Conservation (phyloP, 768 basidiomycete species). For the Tricholomella constricta region DNA sequence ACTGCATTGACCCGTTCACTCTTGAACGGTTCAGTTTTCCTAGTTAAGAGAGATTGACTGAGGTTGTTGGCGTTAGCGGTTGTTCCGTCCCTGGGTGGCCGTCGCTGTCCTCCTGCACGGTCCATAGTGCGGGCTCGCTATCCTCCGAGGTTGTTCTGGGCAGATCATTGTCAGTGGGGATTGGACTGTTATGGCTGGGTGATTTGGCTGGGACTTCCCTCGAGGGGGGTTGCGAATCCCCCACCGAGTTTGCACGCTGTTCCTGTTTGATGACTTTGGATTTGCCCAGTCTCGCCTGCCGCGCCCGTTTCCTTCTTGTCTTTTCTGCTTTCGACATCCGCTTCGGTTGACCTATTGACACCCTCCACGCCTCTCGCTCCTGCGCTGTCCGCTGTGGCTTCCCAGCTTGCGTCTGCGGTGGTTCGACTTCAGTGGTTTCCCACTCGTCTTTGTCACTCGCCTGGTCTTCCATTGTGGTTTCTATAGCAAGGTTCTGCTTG, state of each 20-base stretch:
- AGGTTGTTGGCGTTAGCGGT: background rate
- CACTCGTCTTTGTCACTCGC: background rate
- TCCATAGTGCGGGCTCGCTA: conserved; percentile 6
- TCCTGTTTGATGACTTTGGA: too few relatives aligned
- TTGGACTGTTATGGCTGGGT: background rate
- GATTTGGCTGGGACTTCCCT: conserved; percentile 6
- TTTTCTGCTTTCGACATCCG: background rate
- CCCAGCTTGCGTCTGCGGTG: background rate
- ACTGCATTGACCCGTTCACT: conserved; percentile 23
- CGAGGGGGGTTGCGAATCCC: conserved; percentile 9
- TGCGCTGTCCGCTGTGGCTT: background rate
- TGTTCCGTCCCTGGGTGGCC: conserved; percentile 1
- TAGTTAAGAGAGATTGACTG: conserved; percentile 19
- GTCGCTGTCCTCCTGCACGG: background rate
- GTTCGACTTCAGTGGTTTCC: background rate
- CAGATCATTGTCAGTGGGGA: background rate
- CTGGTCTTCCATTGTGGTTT: background rate
- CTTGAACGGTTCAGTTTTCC: conserved; percentile 27
- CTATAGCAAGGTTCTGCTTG: background rate
- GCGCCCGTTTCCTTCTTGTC: background rate
- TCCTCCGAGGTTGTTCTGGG: too few relatives aligned
- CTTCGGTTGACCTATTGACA: background rate
- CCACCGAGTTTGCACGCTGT: conserved; percentile 11
- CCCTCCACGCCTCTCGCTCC: background rate
- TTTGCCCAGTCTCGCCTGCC: background rate